Evolutionary conservation across 164 flowering plant genomes (phyloP).

Genomic region (Annona squamosa): DNA sequence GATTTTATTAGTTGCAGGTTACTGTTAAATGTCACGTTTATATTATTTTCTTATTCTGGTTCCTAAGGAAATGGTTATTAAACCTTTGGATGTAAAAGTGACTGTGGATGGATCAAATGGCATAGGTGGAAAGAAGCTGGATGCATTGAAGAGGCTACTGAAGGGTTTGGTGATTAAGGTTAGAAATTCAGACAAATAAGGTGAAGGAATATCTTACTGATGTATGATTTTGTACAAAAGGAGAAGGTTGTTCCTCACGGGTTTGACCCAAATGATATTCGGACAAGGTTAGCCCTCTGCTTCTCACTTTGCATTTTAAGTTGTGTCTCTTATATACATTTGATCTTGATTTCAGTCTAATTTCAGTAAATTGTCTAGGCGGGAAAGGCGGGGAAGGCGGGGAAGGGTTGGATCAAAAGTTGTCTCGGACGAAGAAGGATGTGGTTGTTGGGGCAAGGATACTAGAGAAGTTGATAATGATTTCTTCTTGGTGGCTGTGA

Average conservation of each 20-base stretch:
- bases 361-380: too few species aligned
- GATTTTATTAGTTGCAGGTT: background rate
- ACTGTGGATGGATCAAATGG: slow-evolving; percentile 94
- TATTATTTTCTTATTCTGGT: slow-evolving; percentile 30
- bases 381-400: slow-evolving; percentile 1
- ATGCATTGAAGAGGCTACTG: slow-evolving; percentile 34
- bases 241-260: slow-evolving; percentile 72
- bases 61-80: slow-evolving; percentile 25
- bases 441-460: slow-evolving; percentile 89
- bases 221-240: slow-evolving; percentile 92
- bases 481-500: slow-evolving; percentile 86
- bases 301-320: background rate
- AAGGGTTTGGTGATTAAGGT: slow-evolving; percentile 48
- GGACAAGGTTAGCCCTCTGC: slow-evolving; percentile 53
- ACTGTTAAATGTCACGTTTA: background rate
- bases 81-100: slow-evolving; percentile 31
- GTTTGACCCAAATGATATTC: slow-evolving; percentile 58
- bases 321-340: background rate
- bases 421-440: slow-evolving; percentile 82
- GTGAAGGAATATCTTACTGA: slow-evolving; percentile 63
- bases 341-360: background rate
- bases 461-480: slow-evolving; percentile 79
- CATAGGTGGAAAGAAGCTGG: slow-evolving; percentile 79
- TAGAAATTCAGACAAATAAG: slow-evolving; percentile 62
- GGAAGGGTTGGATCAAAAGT: slow-evolving; percentile 62